Conservation (phyloP, 148 eudicot species). For the Cornus florida region DNA sequence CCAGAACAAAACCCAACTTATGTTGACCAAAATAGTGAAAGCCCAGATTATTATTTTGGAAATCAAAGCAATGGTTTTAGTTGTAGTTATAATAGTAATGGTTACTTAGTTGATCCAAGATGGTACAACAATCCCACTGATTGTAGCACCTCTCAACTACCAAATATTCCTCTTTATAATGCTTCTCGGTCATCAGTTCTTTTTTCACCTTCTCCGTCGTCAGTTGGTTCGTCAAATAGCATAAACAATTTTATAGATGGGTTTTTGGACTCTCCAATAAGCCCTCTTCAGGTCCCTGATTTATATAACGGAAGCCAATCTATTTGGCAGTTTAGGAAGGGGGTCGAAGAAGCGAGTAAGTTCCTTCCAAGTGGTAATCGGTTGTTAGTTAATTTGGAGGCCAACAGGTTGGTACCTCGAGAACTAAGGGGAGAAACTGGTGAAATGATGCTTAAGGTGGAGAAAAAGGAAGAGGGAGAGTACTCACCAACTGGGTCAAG, state of each 20-base stretch:
- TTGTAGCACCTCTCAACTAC: constrained; percentile 9
- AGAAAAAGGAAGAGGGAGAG: constrained; percentile 18
- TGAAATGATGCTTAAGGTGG: constrained; percentile 11
- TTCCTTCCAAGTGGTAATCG: constrained; percentile 39
- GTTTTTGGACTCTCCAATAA: constrained; percentile 32
- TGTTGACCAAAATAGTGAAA: constrained; percentile 20
- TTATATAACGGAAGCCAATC: constrained; percentile 36
- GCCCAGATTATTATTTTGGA: constrained; percentile 12
- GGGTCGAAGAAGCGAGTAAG: constrained; percentile 61
- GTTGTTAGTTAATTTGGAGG: constrained; percentile 22
- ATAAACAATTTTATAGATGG: constrained; percentile 28
- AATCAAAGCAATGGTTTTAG: constrained; percentile 12
- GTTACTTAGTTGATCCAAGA: constrained; percentile 35
- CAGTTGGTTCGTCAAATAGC: constrained; percentile 27
- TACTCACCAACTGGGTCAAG: constrained; percentile 21
- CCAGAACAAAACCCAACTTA: constrained; percentile 28
- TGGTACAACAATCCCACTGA: constrained; percentile 24
- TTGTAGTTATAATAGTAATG: constrained; percentile 19
- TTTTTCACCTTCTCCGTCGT: constrained; percentile 9
- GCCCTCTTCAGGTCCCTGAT: constrained; percentile 31
- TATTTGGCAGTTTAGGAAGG: constrained; percentile 48
- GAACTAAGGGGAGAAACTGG: constrained; percentile 7
- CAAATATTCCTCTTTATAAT: constrained; percentile 8
- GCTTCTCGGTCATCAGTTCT: constrained; percentile 11
- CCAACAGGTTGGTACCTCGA: constrained; percentile 14